These are phyloP conservation scores for Albophoma yamanashiensis DNA, from an alignment of 2,329 filamentous ascomycete species.

Conservation along the genomic window DNA sequence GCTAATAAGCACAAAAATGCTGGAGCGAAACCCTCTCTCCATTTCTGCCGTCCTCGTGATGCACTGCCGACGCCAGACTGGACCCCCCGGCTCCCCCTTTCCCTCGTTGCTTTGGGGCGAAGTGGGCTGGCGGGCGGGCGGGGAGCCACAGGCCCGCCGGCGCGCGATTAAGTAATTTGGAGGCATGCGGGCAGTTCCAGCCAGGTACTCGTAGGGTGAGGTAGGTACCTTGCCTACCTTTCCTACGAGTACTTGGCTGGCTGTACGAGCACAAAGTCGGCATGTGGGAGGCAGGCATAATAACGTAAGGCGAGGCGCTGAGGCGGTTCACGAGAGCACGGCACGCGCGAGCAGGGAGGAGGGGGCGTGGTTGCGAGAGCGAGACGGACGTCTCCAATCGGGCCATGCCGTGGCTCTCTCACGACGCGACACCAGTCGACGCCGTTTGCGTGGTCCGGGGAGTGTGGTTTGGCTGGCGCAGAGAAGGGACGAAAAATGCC, in stretches of 20 bases:
- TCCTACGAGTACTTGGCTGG: too few species aligned
- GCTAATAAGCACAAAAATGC: neutral
- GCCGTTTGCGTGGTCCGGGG: neutral
- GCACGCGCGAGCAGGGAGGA: neutral
- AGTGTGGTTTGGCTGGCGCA: neutral
- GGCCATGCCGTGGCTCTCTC: neutral
- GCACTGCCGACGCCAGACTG: constrained; percentile 10
- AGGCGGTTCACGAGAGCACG: neutral
- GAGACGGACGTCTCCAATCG: neutral
- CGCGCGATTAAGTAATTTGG: constrained; percentile 1
- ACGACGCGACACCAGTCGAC: neutral
- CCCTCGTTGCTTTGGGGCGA: neutral
- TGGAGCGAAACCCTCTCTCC: neutral
- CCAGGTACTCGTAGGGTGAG: neutral
- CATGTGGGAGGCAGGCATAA: neutral
- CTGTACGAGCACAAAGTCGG: neutral
- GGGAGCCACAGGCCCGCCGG: neutral
- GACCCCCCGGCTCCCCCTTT: constrained; percentile 1
- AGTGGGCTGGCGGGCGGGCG: neutral
- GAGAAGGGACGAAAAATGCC: neutral
- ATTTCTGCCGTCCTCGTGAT: constrained; percentile 17
- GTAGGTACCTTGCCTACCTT: too few species aligned
- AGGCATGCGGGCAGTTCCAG: neutral
- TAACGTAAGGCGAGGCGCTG: too few species aligned
- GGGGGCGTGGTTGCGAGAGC: neutral